Evolutionary conservation across 1,139 yeast genomes (phyloP), one percentile per base, ranked within the genome.

Genomic region (Barnettozyma hawaiiensis): DNA sequence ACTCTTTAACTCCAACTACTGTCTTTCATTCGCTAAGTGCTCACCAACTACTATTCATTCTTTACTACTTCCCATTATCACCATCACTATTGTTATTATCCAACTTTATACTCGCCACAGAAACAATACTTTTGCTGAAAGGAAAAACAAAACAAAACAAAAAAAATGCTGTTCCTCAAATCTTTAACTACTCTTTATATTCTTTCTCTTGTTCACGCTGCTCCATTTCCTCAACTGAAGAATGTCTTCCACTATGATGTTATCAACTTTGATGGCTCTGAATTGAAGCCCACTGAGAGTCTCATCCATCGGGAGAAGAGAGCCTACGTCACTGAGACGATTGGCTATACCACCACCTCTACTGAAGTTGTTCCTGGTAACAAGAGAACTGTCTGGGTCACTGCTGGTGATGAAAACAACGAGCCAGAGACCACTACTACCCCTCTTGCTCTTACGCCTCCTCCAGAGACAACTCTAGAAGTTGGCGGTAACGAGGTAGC

Each of bases 221-320:
- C 40, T 27, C 59, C 60, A 22, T 42, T 53, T 31, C 52, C 57
- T 18, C 18, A 20, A 11, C 48, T 54, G 24, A 53, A 47, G 8
- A 31, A 51, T 7, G 50, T 54, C 19, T 55, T 40, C 49, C 47
- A 47, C 28, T 55, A 55, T 36, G 52, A 53, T 15, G 55, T 54
- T 37, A 52, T 55, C 29, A 54, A 55, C 36, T 58, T 48, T 31
- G 60, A 55, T 44, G 60, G 59, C 19, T 52, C 58, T 34, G 48
- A 52, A 45, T 43, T 45, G 29, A 50, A 48, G 42, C 45, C 52
- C 31, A 54, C 59, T 27, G 49, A 52, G 19, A 47, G 53, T 24
- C 32, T 52, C 16, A 24, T 35, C 26, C 26, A 36, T 12, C 11
- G 35, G 11, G 43, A 41, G 22, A 38, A 31, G 22, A 35, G 41